Evolutionary conservation across 2,329 filamentous ascomycete species (phyloP).

Genomic region (Lasiodiplodia hormozganensis): DNA sequence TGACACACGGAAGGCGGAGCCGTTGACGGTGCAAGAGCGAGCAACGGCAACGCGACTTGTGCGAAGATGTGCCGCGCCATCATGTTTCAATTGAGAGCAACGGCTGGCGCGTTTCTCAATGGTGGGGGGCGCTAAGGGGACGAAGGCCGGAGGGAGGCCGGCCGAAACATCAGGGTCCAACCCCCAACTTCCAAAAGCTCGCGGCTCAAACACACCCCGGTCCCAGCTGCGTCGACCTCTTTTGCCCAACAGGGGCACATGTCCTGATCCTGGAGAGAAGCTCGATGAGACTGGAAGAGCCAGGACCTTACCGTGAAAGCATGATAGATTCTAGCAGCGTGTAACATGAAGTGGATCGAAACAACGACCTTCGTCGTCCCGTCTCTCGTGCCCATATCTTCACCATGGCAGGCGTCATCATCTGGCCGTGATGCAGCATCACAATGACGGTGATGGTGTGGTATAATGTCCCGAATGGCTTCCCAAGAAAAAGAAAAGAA

Average conservation of each 20-base stretch:
- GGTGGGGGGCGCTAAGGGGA: conserved; percentile 2
- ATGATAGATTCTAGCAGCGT: conserved; percentile 16
- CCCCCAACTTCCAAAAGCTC: conserved; percentile 9
- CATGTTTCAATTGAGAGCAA: not conserved
- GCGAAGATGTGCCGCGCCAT: no score
- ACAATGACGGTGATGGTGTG: conserved; percentile 13
- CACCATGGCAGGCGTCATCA: conserved; percentile 7
- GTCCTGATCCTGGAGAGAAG: not conserved
- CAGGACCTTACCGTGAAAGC: conserved; percentile 16
- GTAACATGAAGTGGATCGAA: conserved; percentile 7
- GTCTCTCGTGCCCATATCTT: not conserved
- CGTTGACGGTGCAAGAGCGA: not conserved
- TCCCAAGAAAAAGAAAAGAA: conserved; percentile 11
- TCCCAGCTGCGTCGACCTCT: not conserved
- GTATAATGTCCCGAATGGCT: conserved; percentile 25
- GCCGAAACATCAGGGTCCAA: conserved; percentile 4
- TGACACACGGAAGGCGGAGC: not conserved
- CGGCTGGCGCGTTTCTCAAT: not conserved
- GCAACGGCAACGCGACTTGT: not conserved
- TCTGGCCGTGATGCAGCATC: conserved; percentile 6
- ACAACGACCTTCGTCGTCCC: not conserved
- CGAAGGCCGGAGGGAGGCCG: conserved; percentile 4
- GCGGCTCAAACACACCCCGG: conserved; percentile 23
- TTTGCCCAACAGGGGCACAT: not conserved
- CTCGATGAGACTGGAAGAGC: not conserved